Evolutionary conservation across 1,284 basidiomycete species (phyloP).

Genomic region (Pholiota adiposa): DNA sequence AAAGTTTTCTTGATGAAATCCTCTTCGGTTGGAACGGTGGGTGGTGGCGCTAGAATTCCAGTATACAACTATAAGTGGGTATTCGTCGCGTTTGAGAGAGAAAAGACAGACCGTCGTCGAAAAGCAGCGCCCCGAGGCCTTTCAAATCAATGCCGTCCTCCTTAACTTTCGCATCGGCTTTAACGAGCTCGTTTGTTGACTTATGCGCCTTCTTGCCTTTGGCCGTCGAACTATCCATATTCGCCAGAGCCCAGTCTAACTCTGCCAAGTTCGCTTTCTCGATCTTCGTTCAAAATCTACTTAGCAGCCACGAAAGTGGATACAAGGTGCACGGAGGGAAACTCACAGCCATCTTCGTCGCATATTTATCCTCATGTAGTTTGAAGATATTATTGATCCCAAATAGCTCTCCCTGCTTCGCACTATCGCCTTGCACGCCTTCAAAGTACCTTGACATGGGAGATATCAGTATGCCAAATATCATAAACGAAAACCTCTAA

Average conservation of each 20-base stretch:
- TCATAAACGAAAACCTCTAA: not conserved
- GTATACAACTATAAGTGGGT: not conserved
- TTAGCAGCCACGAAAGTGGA: not conserved
- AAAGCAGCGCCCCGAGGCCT: conserved; percentile 67
- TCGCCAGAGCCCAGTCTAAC: conserved; percentile 77
- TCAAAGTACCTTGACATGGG: conserved; percentile 66
- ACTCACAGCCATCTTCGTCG: conserved; percentile 73
- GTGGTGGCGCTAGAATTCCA: conserved; percentile 34
- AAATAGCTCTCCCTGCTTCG: conserved; percentile 80
- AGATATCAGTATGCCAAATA: not conserved
- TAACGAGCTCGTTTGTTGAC: conserved; percentile 38
- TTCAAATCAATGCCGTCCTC: conserved; percentile 57
- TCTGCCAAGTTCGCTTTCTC: conserved; percentile 73
- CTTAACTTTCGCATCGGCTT: conserved; percentile 56
- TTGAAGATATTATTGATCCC: conserved; percentile 84
- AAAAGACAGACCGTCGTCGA: conserved; percentile 61
- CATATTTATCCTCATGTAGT: conserved; percentile 72
- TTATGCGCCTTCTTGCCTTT: conserved; percentile 38
- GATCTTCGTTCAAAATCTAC: conserved; percentile 50
- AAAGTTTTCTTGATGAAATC: conserved; percentile 60
- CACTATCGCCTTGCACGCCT: conserved; percentile 78
- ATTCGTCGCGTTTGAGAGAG: not conserved
- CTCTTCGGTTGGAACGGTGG: conserved; percentile 33
- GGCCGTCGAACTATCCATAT: conserved; percentile 47
- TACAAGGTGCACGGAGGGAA: not conserved